Percentiles rank a stretch among this genome's conserved stretches.
phyloP scores from a whole-genome alignment of 805 yeast genomes.

The Suhomyces canberraensis region DNA sequence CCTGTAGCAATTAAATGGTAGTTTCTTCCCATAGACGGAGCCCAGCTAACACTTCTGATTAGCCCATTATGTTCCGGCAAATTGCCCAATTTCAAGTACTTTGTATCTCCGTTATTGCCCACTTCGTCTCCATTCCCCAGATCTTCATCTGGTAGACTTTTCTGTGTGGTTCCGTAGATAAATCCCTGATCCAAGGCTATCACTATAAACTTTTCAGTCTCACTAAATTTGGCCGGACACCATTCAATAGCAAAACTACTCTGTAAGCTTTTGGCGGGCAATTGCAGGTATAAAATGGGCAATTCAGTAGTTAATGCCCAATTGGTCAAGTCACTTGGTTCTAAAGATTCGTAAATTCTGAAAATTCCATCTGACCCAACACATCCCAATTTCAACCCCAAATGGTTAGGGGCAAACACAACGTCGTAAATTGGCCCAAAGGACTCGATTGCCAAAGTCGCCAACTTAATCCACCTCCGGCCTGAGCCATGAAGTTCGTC shows the following conservation, averaged over 20 bases:
- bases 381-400: slow-evolving; percentile 78
- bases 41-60: slow-evolving; percentile 90
- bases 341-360: slow-evolving; percentile 81
- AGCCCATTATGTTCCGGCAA: slow-evolving; percentile 84
- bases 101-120: slow-evolving; percentile 14
- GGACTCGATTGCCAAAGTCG: slow-evolving; percentile 74
- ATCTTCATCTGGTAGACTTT: neutral
- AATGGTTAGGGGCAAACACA: slow-evolving; percentile 82
- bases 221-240: slow-evolving; percentile 82
- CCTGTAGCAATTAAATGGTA: slow-evolving; percentile 91
- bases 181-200: slow-evolving; percentile 86
- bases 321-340: slow-evolving; percentile 79
- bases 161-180: slow-evolving; percentile 46
- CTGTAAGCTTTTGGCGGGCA: slow-evolving; percentile 76
- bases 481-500: slow-evolving; percentile 78
- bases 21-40: slow-evolving; percentile 90
- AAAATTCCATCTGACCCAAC: slow-evolving; percentile 87
- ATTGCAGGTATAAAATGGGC: slow-evolving; percentile 57
- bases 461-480: slow-evolving; percentile 73
- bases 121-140: slow-evolving; percentile 1
- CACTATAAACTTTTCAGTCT: slow-evolving; percentile 73
- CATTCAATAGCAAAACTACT: slow-evolving; percentile 83
- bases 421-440: slow-evolving; percentile 87
- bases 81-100: slow-evolving; percentile 54
- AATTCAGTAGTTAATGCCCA: slow-evolving; percentile 81